Percentiles rank a stretch among this genome's conserved stretches.
Evolutionary conservation across 1,284 basidiomycete genomes (phyloP).

Genomic region (Ustilago curta): DNA sequence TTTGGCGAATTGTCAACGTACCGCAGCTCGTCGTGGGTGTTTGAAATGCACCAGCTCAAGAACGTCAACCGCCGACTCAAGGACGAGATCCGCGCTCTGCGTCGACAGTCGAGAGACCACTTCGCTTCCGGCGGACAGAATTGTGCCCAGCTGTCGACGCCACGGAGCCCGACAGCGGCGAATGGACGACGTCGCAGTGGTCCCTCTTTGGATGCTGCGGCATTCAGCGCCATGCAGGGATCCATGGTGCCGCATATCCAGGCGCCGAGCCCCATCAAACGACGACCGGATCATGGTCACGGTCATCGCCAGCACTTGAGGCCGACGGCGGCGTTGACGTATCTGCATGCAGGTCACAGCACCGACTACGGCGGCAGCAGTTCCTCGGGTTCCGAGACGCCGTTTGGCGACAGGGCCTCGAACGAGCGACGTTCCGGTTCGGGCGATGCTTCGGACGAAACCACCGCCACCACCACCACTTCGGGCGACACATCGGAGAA

Average conservation of each 20-base stretch:
- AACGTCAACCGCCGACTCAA: conserved; percentile 61
- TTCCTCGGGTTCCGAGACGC: conserved; percentile 35
- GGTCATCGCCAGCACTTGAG: conserved; percentile 54
- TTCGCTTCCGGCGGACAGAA: conserved; percentile 20
- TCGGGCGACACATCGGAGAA: conserved; percentile 54
- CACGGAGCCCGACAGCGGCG: conserved; percentile 28
- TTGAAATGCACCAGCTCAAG: conserved; percentile 66
- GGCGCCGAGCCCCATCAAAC: conserved; percentile 44
- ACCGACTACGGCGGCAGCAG: conserved; percentile 47
- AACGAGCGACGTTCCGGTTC: conserved; percentile 39
- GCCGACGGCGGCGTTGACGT: conserved; percentile 35
- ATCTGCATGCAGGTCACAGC: conserved; percentile 38
- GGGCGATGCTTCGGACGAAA: conserved; percentile 51
- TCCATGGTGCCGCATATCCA: conserved; percentile 27
- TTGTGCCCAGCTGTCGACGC: conserved; percentile 23
- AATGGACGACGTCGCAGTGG: conserved; percentile 25
- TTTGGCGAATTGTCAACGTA: conserved; percentile 63
- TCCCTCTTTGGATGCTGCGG: conserved; percentile 10
- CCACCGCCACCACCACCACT: conserved; percentile 40
- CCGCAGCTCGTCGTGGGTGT: conserved; percentile 59
- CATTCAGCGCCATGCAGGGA: conserved; percentile 11
- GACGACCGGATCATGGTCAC: conserved; percentile 50
- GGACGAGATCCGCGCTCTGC: conserved; percentile 58
- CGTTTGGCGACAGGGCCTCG: conserved; percentile 31
- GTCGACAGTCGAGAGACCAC: conserved; percentile 45